Evolutionary conservation across 2,329 filamentous ascomycete genomes (phyloP).

Genomic region (Geosmithia flava): DNA sequence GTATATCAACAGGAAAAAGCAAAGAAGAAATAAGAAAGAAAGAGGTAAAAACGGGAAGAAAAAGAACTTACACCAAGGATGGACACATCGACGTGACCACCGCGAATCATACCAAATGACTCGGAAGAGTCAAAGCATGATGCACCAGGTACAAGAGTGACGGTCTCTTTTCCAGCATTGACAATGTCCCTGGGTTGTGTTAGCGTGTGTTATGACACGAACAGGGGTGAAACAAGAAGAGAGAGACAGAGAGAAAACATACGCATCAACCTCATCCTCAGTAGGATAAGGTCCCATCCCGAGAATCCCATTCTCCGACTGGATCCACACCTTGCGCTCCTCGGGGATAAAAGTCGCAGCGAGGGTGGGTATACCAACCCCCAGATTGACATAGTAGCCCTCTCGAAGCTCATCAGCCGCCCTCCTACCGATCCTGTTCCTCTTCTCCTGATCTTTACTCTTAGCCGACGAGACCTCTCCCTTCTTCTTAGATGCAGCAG

Average conservation of each 20-base stretch:
- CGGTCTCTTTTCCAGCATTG: conserved; percentile 81
- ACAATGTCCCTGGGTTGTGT: conserved; percentile 25
- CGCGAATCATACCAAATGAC: conserved; percentile 79
- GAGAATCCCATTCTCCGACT: conserved; percentile 77
- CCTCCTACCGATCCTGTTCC: conserved; percentile 62
- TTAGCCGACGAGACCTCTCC: conserved; percentile 11
- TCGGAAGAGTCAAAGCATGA: conserved; percentile 69
- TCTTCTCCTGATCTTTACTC: conserved; percentile 33
- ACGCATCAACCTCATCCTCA: conserved; percentile 57
- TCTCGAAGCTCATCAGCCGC: conserved; percentile 73
- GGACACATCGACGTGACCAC: conserved; percentile 72
- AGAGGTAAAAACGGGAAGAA: background rate
- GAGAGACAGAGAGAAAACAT: conserved; percentile 20
- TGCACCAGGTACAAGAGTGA: conserved; percentile 66
- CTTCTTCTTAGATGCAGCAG: background rate
- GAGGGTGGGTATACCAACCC: conserved; percentile 75
- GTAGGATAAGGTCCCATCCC: conserved; percentile 75
- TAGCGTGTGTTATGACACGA: background rate
- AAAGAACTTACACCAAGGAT: conserved; percentile 50
- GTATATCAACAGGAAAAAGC: background rate
- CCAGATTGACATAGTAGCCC: conserved; percentile 70
- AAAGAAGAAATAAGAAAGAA: background rate
- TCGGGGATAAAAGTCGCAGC: conserved; percentile 63
- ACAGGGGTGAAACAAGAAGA: too few relatives aligned
- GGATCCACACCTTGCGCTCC: conserved; percentile 64